Evolutionary conservation across 768 basidiomycete species (phyloP).

Genomic region (Filobasidium floriforme): DNA sequence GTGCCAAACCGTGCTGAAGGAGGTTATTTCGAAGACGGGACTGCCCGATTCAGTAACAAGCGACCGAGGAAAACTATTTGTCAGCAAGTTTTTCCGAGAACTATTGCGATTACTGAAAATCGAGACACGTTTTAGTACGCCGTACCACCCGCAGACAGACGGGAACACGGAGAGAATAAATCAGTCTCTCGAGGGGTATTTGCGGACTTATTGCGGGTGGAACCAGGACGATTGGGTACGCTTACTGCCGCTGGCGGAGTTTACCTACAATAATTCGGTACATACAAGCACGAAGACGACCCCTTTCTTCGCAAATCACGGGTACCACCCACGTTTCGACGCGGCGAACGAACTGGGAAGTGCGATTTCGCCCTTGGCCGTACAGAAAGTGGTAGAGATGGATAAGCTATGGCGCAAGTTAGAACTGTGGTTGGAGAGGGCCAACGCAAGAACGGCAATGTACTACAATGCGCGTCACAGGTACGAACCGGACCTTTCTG

Average conservation of each 20-base stretch:
- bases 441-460: not conserved
- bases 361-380: not conserved
- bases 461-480: not conserved
- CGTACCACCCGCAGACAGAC: constrained; percentile 50
- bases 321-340: constrained; percentile 22
- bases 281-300: constrained; percentile 39
- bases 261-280: constrained; percentile 43
- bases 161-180: constrained; percentile 49
- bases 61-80: constrained; percentile 36
- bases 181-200: constrained; percentile 48
- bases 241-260: constrained; percentile 43
- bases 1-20: constrained; percentile 20
- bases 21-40: constrained; percentile 30
- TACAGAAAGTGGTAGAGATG: not conserved
- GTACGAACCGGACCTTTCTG: not conserved
- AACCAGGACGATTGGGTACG: constrained; percentile 45
- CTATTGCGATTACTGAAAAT: constrained; percentile 44
- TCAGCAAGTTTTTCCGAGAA: constrained; percentile 39
- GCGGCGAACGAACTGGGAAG: not conserved
- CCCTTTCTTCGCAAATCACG: constrained; percentile 43
- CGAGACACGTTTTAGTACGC: constrained; percentile 44
- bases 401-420: not conserved
- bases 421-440: not conserved
- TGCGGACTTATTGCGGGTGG: constrained; percentile 43
- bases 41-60: constrained; percentile 32